Conservation (phyloP, 768 basidiomycete genomes). For the Cystobasidium onofrii region DNA sequence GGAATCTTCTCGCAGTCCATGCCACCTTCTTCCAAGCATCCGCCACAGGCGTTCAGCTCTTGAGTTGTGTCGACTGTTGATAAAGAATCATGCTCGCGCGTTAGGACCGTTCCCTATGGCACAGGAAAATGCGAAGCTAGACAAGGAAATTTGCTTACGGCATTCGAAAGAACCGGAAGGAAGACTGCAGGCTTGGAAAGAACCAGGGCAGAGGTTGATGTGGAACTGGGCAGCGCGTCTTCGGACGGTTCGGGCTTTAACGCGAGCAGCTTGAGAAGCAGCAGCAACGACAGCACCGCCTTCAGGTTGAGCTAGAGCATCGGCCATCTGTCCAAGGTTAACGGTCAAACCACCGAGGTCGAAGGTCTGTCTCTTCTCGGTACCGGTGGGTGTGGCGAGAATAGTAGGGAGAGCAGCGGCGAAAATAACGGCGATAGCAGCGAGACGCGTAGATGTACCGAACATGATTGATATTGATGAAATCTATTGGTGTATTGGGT, state of each 20-base stretch:
- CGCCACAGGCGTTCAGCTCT: constrained; percentile 31
- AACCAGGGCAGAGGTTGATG: constrained; percentile 14
- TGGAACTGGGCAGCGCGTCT: constrained; percentile 3
- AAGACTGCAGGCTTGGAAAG: constrained; percentile 21
- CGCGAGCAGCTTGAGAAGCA: not conserved
- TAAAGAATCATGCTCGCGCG: not conserved
- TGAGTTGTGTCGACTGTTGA: constrained; percentile 11
- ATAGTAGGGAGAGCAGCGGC: constrained; percentile 10
- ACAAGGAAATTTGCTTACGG: not conserved
- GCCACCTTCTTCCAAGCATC: constrained; percentile 21
- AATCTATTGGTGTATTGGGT: not conserved
- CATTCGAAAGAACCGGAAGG: constrained; percentile 27
- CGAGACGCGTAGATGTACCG: constrained; percentile 5
- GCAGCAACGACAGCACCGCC: not conserved
- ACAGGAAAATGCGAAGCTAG: not conserved
- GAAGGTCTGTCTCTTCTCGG: not conserved
- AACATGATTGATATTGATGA: not conserved
- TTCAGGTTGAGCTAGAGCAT: not conserved
- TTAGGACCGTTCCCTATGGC: not conserved
- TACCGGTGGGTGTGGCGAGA: constrained; percentile 6
- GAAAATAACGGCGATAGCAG: not conserved
- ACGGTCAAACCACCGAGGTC: constrained; percentile 1
- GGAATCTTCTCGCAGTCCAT: constrained; percentile 31
- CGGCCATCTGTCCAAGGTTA: not conserved
- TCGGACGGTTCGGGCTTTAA: not conserved